These are phyloP conservation scores for Phylloporus sp. DNA, from an alignment of 768 basidiomycete species.

Conservation along the genomic window DNA sequence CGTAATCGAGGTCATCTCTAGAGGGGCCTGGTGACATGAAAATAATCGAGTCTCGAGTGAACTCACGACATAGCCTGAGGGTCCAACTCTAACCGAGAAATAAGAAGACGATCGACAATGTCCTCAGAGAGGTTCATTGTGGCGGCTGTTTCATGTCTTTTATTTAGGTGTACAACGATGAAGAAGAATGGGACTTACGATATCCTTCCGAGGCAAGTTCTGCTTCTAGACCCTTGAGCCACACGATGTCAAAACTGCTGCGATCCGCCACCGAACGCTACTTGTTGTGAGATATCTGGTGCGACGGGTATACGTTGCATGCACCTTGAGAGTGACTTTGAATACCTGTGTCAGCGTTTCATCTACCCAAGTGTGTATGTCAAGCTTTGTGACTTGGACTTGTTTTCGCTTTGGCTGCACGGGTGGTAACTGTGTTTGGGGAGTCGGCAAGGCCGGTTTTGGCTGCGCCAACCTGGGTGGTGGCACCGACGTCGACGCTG, in stretches of 20 bases:
- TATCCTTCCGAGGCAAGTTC: slow-evolving; percentile 63
- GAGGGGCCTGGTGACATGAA: not conserved
- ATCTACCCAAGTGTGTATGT: slow-evolving; percentile 67
- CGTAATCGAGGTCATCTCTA: slow-evolving; percentile 73
- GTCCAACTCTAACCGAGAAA: slow-evolving; percentile 78
- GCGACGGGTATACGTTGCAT: slow-evolving; percentile 24
- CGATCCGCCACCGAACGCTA: slow-evolving; percentile 57
- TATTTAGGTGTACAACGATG: not conserved
- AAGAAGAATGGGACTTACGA: slow-evolving; percentile 26
- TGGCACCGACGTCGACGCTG: slow-evolving; percentile 22
- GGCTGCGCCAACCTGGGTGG: slow-evolving; percentile 35
- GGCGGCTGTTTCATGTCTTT: slow-evolving; percentile 24
- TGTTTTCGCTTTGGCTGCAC: slow-evolving; percentile 48
- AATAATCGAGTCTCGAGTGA: slow-evolving; percentile 3
- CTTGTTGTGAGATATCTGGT: slow-evolving; percentile 7
- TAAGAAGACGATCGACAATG: slow-evolving; percentile 72
- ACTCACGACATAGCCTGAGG: slow-evolving; percentile 66
- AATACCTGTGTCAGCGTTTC: slow-evolving; percentile 63
- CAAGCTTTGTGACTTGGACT: slow-evolving; percentile 39
- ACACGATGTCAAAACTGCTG: slow-evolving; percentile 65
- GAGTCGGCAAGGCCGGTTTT: slow-evolving; percentile 22
- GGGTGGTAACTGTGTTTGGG: slow-evolving; percentile 31
- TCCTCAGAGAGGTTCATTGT: slow-evolving; percentile 48
- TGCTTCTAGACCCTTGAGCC: slow-evolving; percentile 70
- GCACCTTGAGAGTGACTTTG: slow-evolving; percentile 74